Evolutionary conservation across 129 eudicot species (phyloP).

Genomic region (Tagetes erecta): DNA sequence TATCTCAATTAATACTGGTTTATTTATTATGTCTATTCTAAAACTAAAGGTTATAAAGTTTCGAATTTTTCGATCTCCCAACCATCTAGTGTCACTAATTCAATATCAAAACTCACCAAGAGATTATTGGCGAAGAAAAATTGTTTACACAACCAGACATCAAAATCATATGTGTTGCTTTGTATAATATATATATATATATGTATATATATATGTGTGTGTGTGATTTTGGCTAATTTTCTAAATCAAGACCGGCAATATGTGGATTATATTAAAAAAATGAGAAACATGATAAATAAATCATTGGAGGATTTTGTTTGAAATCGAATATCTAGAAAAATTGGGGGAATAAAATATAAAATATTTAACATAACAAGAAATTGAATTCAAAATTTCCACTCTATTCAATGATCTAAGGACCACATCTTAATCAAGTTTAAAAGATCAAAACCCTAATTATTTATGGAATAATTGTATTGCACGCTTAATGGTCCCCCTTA

Average conservation of each 20-base stretch:
- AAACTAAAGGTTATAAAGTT: background rate
- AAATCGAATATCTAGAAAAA: slow-evolving; percentile 25
- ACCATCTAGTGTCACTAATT: too few relatives aligned
- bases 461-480: slow-evolving; percentile 38
- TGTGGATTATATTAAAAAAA: background rate
- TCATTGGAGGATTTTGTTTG: slow-evolving; percentile 31
- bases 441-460: slow-evolving; percentile 28
- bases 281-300: slow-evolving; percentile 22
- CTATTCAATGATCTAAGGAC: slow-evolving; percentile 41
- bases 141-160: too few relatives aligned
- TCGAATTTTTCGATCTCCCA: too few relatives aligned
- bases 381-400: slow-evolving; percentile 36
- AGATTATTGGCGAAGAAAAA: background rate
- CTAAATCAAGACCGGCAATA: background rate
- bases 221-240: background rate
- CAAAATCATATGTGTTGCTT: too few relatives aligned
- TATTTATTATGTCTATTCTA: background rate
- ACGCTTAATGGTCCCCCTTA: slow-evolving; percentile 52
- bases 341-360: slow-evolving; percentile 7
- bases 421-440: slow-evolving; percentile 36
- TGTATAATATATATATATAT: too few relatives aligned
- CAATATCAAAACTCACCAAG: too few relatives aligned
- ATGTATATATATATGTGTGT: too few relatives aligned
- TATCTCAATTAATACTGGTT: background rate
- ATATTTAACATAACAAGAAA: slow-evolving; percentile 29